Evolutionary conservation across 805 yeast species (phyloP), one percentile per base, ranked within the genome.

Genomic region (Cyberlindnera euphorbiae): DNA sequence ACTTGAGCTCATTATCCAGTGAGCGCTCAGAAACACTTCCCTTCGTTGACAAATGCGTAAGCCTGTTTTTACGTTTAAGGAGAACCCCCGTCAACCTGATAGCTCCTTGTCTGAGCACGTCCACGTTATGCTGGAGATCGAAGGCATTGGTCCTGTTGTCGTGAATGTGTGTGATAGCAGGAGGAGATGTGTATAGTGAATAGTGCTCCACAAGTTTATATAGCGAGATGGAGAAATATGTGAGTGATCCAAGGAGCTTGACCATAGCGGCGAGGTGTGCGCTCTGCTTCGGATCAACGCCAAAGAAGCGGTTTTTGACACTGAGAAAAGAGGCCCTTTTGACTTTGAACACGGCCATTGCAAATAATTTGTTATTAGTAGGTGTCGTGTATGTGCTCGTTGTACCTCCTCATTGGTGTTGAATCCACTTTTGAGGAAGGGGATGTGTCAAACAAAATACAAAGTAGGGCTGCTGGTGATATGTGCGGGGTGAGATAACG

Each of bases 241-340:
- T 26, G 21, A 39, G 15, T 27, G 39, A 28, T 25, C 35, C 43
- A 11, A 35, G 14, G 14, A 38, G 36, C 33, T 31, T 24, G 8
- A 21, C 28, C 15, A 19, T 31, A 11, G 27, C 33, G 10, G 21
- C 19, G 17, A 32, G 23, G 25, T 38, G 38, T 2, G 27, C 17
- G 29, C 19, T 16, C 22, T 21, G 27, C 31, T 34, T 13, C 9
- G 8, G 8, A 24, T 26, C 37, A 7, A 10, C 22, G 15, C 41
- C 41, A 23, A 38, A 34, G 16, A 38, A 7, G 5, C 38, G 38
- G 35, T 34, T 31, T 29, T 25, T 38, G 17, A 31, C 38, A 12
- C 13, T 32, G 3, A 31, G 24, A 11, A 38, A 28, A 6, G 38
- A 34, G 22, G 36, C 23, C 16, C 36, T 38, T 24, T 18, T 38